These are phyloP conservation scores for Lactarius vividus DNA, from an alignment of 768 basidiomycete species.

Conservation along the genomic window DNA sequence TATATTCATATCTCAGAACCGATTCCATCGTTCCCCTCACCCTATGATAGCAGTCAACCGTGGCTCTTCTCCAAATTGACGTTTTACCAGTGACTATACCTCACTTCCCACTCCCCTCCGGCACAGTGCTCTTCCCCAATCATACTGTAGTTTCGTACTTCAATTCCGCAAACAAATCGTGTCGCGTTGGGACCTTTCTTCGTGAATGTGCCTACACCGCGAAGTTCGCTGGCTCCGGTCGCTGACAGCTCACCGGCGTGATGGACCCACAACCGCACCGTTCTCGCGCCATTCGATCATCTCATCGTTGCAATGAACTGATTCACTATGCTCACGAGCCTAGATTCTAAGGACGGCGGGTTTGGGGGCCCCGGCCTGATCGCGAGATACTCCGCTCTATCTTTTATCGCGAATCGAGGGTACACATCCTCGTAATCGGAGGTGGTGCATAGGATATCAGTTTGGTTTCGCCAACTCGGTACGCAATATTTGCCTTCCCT, in stretches of 20 bases:
- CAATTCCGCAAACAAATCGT: slow-evolving; percentile 49
- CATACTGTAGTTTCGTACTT: slow-evolving; percentile 41
- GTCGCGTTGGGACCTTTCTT: slow-evolving; percentile 38
- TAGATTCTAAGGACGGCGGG: slow-evolving; percentile 46
- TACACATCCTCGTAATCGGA: slow-evolving; percentile 52
- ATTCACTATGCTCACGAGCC: slow-evolving; percentile 47
- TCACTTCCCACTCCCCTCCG: slow-evolving; percentile 49
- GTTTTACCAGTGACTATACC: slow-evolving; percentile 47
- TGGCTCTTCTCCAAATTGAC: neutral
- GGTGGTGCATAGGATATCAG: too few relatives aligned
- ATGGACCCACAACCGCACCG: slow-evolving; percentile 29
- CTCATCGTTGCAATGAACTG: slow-evolving; percentile 50
- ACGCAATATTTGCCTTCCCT: slow-evolving; percentile 26
- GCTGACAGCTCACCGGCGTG: slow-evolving; percentile 44
- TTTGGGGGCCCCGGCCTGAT: slow-evolving; percentile 39
- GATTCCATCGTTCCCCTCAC: slow-evolving; percentile 45
- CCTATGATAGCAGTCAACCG: slow-evolving; percentile 42
- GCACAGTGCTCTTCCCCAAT: slow-evolving; percentile 49
- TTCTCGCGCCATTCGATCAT: slow-evolving; percentile 47
- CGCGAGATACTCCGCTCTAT: slow-evolving; percentile 48
- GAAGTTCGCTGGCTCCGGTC: slow-evolving; percentile 42
- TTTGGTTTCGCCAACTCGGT: slow-evolving; percentile 49
- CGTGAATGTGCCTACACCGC: slow-evolving; percentile 44
- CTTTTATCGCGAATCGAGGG: slow-evolving; percentile 30
- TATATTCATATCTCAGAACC: slow-evolving; percentile 53